A percentile compares a stretch with the other conserved stretches of the same genome.
phyloP scores from a whole-genome alignment of 2,329 filamentous ascomycete species.

The Arthrobotrys sinensis region DNA sequence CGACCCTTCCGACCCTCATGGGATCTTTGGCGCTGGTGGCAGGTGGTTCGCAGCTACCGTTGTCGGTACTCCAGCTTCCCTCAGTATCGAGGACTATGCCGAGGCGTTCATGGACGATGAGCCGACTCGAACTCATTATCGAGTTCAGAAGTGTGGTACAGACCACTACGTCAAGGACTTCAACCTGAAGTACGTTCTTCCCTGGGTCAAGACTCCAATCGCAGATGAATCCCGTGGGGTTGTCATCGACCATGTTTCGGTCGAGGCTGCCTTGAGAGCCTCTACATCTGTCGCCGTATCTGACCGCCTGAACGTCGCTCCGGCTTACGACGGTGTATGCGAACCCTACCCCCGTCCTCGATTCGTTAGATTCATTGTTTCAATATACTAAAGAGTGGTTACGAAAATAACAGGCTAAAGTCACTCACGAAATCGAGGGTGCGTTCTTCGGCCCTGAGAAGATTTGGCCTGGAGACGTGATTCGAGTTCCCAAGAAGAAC shows the following conservation, averaged over 20 bases:
- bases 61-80: constrained; percentile 22
- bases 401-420: constrained; percentile 17
- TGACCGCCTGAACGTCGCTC: not conserved
- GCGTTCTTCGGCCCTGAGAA: constrained; percentile 51
- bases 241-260: constrained; percentile 33
- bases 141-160: constrained; percentile 49
- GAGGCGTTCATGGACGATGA: constrained; percentile 34
- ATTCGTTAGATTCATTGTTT: not conserved
- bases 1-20: constrained; percentile 8
- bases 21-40: constrained; percentile 26
- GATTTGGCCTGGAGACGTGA: constrained; percentile 41
- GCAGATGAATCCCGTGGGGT: constrained; percentile 16
- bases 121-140: constrained; percentile 33
- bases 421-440: constrained; percentile 21
- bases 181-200: constrained; percentile 38
- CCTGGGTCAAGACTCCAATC: constrained; percentile 36
- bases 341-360: not conserved
- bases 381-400: not conserved
- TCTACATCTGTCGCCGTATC: constrained; percentile 15
- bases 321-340: constrained; percentile 26
- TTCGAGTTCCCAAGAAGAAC: constrained; percentile 32
- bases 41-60: constrained; percentile 39
- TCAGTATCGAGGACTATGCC: constrained; percentile 44
- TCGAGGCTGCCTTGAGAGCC: constrained; percentile 3
- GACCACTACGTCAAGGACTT: constrained; percentile 32